Base-by-base conservation (phyloP, 2,329 filamentous ascomycete genomes). In the Ophiocordyceps robertsii region DNA sequence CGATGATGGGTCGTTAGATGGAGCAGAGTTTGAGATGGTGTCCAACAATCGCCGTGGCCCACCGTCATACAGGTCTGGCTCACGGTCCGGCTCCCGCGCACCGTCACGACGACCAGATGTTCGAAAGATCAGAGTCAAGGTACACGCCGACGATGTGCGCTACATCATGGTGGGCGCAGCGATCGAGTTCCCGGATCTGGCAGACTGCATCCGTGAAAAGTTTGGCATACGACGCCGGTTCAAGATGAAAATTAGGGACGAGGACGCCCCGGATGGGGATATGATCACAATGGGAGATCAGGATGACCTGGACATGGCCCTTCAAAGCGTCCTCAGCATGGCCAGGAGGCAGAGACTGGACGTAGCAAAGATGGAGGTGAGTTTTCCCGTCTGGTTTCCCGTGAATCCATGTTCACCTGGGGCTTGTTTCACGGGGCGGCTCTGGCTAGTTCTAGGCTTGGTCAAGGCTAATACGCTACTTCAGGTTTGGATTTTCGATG, bases 221-320 rank as follows among this genome's bases (percentile, higher is more conserved):
- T 95, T 96, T 56, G 80, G 75, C 13, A 70, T 95, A 43, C 69
- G 75, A 43, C 67, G 81, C 47, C 77, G 77, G 44, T 90, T 95
- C 67, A 93, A 89, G 71, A 82, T 95, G 63, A 92, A 92, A 69
- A 77, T 89, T 52, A 77, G 75, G 55, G 87, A 93, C 49, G 92
- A 96, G 52, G 83, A 86, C 51, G 62, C 69, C 46, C 74, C 75
- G 1, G 72, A 82, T 43, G 84, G 83, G 3, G 90, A 96, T 56
- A 90, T 95, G 84, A 93, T 98, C 56, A 95, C 90, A 29, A 82
- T 98, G 77, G 88, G 84, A 29, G 92, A 98, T 60, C 86, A 95
- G 61, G 92, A 98, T 56, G 92, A 98, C 65, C 65, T 95, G 48
- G 89, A 96, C 40, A 84, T 95, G 78, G 80, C 86, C 27, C 72